Conservation (phyloP, 371 early-diverging fungal genomes). For the Apophysomyces ossiformis region DNA sequence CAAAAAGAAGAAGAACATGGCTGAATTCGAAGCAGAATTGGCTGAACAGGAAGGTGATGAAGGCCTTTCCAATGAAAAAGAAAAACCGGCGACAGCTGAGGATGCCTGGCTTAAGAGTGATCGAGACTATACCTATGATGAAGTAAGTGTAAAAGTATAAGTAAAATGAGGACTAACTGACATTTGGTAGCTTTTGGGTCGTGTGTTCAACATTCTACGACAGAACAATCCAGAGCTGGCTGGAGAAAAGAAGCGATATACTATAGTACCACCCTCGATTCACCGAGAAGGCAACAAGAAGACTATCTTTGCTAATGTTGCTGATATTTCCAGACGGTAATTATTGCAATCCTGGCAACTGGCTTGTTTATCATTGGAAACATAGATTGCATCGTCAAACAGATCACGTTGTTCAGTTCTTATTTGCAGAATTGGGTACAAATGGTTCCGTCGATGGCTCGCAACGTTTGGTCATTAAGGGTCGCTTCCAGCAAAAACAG, state of each 20-base stretch:
- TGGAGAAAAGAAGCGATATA: slow-evolving; percentile 92
- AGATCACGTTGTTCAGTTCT: slow-evolving; percentile 97
- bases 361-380: neutral
- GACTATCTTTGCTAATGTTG: slow-evolving; percentile 94
- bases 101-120: slow-evolving; percentile 83
- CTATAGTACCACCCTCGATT: slow-evolving; percentile 93
- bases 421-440: slow-evolving; percentile 99
- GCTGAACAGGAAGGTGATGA: slow-evolving; percentile 75
- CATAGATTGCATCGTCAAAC: slow-evolving; percentile 90
- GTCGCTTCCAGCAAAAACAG: slow-evolving; percentile 98
- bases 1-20: slow-evolving; percentile 85
- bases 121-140: slow-evolving; percentile 94
- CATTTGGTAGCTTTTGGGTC: slow-evolving; percentile 73
- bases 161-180: neutral
- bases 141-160: slow-evolving; percentile 53
- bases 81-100: slow-evolving; percentile 30
- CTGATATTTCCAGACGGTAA: slow-evolving; percentile 89
- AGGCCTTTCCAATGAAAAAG: slow-evolving; percentile 44
- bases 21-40: slow-evolving; percentile 84
- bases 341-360: neutral
- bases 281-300: slow-evolving; percentile 95
- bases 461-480: slow-evolving; percentile 96
- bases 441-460: slow-evolving; percentile 96
- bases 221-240: slow-evolving; percentile 95
- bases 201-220: slow-evolving; percentile 91